Base-by-base conservation (phyloP, 2,329 filamentous ascomycete genomes). In the Hysterium pulicare region DNA sequence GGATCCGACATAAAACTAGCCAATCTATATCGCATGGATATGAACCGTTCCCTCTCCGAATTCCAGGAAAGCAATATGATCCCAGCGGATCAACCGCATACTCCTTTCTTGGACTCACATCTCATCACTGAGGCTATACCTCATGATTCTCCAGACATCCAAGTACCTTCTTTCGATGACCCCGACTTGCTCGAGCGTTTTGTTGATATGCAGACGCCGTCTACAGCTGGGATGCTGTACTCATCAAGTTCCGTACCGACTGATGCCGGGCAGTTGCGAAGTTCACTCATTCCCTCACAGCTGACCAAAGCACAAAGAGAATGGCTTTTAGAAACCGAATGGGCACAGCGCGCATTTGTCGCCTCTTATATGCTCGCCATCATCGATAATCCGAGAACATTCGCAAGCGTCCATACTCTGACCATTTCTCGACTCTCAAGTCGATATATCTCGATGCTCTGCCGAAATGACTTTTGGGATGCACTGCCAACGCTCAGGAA, bases 341-440 rank as follows among this genome's bases (percentile, higher is more conserved):
- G 83, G 80, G 82, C 82, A 5, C 82, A 87, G 49, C 71, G 78
- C 40, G 83, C 82, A 15, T 83, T 87, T 57, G 71, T 87, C 35
- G 78, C 82, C 37, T 84, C 83, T 1, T 87, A 83, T 51, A 76
- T 82, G 49, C 75, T 86, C 36, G 77, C 81, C 1, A 62, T 86
- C 33, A 77, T 82, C 19, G 81, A 86, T 53, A 84, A 83, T 45
- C 68, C 69, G 4, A 50, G 55, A 4, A 73, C 69, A 2, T 84
- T 86, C 49, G 45, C 56, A 6, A 63, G 71, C 5, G 71, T 87
- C 33, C 76, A 75, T 17, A 79, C 74, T 5, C 59, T 88, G 32
- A 83, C 77, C 24, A 74, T 88, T 38, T 77, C 82, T 38, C 80
- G 81, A 40, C 69, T 87, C 11, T 82, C 84, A 1, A 82, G 79